Evolutionary conservation across 352 stramenopile genomes (phyloP).

Genomic region (Phytophthora ramorum): DNA sequence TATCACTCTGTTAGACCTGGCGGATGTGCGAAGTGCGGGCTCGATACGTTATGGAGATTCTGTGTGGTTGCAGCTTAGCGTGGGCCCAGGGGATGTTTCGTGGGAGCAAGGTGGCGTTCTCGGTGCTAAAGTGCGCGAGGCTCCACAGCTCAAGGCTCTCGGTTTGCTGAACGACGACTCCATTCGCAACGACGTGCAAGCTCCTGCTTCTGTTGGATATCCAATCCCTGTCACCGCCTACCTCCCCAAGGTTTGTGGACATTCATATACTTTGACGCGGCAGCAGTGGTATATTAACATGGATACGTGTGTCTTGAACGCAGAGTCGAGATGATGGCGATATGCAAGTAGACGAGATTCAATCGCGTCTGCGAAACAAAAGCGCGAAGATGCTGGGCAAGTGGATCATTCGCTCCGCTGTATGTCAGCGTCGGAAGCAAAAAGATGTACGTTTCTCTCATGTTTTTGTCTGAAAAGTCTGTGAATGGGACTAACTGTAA

Average conservation of each 20-base stretch:
- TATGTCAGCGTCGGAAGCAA: slow-evolving; percentile 47
- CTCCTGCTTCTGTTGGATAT: slow-evolving; percentile 56
- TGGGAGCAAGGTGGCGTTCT: slow-evolving; percentile 83
- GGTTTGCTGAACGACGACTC: slow-evolving; percentile 51
- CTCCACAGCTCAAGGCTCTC: slow-evolving; percentile 72
- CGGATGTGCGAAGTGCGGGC: slow-evolving; percentile 67
- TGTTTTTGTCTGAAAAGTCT: neutral
- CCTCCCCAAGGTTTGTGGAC: slow-evolving; percentile 62
- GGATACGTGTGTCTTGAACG: neutral
- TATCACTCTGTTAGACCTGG: slow-evolving; percentile 77
- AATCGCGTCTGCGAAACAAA: slow-evolving; percentile 83
- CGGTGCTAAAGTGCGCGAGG: slow-evolving; percentile 76
- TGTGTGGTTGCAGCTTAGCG: slow-evolving; percentile 78
- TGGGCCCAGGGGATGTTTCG: slow-evolving; percentile 64
- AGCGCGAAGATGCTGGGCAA: slow-evolving; percentile 76
- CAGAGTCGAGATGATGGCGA: slow-evolving; percentile 75
- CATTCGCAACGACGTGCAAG: slow-evolving; percentile 57
- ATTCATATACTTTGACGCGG: no score
- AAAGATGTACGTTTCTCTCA: slow-evolving; percentile 53
- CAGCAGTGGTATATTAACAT: neutral
- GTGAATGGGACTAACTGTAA: no score
- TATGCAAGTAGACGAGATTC: slow-evolving; percentile 79
- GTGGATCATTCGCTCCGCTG: slow-evolving; percentile 77
- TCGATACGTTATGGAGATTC: slow-evolving; percentile 79
- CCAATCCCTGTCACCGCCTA: slow-evolving; percentile 72